Percentiles rank a stretch among this genome's conserved stretches.
Evolutionary conservation across 2,329 filamentous ascomycete genomes (phyloP).

Genomic region (Colletotrichum sp.): DNA sequence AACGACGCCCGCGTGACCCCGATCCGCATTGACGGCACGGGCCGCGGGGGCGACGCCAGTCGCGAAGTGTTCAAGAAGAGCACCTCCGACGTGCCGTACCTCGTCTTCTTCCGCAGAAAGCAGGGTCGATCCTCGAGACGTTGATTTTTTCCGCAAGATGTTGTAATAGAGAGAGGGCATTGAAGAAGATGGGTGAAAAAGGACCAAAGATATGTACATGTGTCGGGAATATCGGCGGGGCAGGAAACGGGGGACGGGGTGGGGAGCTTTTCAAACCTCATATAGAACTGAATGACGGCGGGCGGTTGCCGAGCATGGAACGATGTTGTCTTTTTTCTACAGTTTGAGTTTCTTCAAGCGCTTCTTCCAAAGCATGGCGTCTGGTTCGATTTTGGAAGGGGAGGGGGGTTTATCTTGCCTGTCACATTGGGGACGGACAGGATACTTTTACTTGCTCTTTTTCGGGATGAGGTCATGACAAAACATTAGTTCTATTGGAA

Average conservation of each 20-base stretch:
- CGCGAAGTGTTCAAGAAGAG: constrained; percentile 43
- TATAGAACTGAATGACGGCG: neutral
- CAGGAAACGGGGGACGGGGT: neutral
- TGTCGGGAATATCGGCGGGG: neutral
- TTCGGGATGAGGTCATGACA: constrained; percentile 5
- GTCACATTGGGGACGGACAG: neutral
- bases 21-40: constrained; percentile 45
- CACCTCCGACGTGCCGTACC: constrained; percentile 46
- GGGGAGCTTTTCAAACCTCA: neutral
- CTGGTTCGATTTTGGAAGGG: neutral
- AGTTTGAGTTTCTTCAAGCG: constrained; percentile 4
- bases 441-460: neutral
- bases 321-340: neutral
- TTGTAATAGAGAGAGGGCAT: neutral
- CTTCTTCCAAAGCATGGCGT: constrained; percentile 19
- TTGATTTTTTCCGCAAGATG: neutral
- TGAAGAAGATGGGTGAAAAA: neutral
- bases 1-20: constrained; percentile 49
- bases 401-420: neutral
- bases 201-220: neutral
- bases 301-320: neutral
- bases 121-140: constrained; percentile 10
- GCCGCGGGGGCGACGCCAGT: constrained; percentile 35
- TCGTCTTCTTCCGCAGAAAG: constrained; percentile 51
- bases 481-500: constrained; percentile 1